Conservation (phyloP, 2,329 filamentous ascomycete genomes). For the Cladophialophora exuberans region DNA sequence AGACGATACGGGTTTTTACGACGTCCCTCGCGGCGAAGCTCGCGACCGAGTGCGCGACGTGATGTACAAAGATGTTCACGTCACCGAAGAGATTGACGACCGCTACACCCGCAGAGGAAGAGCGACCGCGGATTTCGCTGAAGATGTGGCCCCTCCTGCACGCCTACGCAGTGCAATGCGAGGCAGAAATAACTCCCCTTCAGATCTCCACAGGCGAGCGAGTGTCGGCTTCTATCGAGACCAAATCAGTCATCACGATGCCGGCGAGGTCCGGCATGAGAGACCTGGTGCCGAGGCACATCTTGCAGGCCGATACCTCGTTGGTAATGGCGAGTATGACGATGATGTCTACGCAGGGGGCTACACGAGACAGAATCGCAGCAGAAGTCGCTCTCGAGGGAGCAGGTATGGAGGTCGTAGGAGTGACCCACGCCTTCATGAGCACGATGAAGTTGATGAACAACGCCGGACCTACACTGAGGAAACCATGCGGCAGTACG, state of each 20-base stretch:
- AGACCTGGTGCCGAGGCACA: slow-evolving; percentile 30
- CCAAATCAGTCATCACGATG: slow-evolving; percentile 29
- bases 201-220: slow-evolving; percentile 13
- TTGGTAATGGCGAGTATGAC: slow-evolving; percentile 13
- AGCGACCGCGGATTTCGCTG: slow-evolving; percentile 8
- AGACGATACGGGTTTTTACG: slow-evolving; percentile 21
- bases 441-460: slow-evolving; percentile 32
- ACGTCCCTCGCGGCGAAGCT: slow-evolving; percentile 1
- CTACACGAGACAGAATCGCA: slow-evolving; percentile 17
- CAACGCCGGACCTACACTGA: slow-evolving; percentile 31
- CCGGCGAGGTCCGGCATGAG: slow-evolving; percentile 29
- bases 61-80: slow-evolving; percentile 26
- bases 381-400: slow-evolving; percentile 38
- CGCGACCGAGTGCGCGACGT: slow-evolving; percentile 15
- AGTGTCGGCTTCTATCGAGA: slow-evolving; percentile 29
- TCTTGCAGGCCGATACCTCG: slow-evolving; percentile 27
- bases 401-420: slow-evolving; percentile 34
- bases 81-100: slow-evolving; percentile 28
- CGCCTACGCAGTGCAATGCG: slow-evolving; percentile 22
- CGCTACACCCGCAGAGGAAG: slow-evolving; percentile 18
- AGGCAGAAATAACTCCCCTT: slow-evolving; percentile 22
- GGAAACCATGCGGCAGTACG: slow-evolving; percentile 27
- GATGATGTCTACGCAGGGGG: slow-evolving; percentile 11
- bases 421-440: slow-evolving; percentile 35
- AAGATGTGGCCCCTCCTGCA: slow-evolving; percentile 13